These are phyloP conservation scores for Globisporangium radiosum DNA, from an alignment of 352 stramenopile species.

Conservation along the genomic window DNA sequence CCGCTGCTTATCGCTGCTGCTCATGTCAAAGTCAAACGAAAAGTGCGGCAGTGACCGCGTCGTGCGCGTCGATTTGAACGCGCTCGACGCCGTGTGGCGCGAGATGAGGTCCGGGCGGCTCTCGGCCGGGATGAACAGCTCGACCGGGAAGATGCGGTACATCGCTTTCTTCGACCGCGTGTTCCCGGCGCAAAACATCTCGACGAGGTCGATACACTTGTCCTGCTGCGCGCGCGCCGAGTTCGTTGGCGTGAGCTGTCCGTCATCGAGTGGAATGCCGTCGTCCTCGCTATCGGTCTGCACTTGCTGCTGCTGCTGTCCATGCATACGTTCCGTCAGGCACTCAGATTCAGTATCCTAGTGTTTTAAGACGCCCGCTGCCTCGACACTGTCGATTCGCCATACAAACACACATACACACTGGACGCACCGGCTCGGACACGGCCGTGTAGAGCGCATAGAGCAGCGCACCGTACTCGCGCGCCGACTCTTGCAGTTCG, in stretches of 20 bases:
- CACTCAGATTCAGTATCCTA: too few species aligned
- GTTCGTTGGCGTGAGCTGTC: conserved; percentile 35
- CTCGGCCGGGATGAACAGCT: conserved; percentile 68
- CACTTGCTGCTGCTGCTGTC: background rate
- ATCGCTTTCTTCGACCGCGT: conserved; percentile 70
- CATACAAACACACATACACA: too few species aligned
- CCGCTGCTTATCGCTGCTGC: conserved; percentile 33
- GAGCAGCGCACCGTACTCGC: conserved; percentile 69
- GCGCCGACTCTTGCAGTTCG: conserved; percentile 67
- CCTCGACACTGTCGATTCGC: background rate
- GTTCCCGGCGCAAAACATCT: conserved; percentile 81
- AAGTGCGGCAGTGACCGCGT: conserved; percentile 54
- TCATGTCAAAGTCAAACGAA: conserved; percentile 61
- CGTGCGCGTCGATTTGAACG: conserved; percentile 32
- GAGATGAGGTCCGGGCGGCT: conserved; percentile 45
- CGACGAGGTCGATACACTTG: conserved; percentile 62
- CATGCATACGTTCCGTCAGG: too few species aligned
- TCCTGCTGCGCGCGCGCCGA: conserved; percentile 24
- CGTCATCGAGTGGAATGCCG: conserved; percentile 14
- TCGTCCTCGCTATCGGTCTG: conserved; percentile 6
- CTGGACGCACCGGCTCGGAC: conserved; percentile 16
- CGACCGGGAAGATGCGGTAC: conserved; percentile 73
- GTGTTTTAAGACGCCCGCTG: background rate
- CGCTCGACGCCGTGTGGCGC: conserved; percentile 45
- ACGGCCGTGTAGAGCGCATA: conserved; percentile 57